Conservation (phyloP, 2,329 filamentous ascomycete genomes). For the Teratosphaeria viscida region DNA sequence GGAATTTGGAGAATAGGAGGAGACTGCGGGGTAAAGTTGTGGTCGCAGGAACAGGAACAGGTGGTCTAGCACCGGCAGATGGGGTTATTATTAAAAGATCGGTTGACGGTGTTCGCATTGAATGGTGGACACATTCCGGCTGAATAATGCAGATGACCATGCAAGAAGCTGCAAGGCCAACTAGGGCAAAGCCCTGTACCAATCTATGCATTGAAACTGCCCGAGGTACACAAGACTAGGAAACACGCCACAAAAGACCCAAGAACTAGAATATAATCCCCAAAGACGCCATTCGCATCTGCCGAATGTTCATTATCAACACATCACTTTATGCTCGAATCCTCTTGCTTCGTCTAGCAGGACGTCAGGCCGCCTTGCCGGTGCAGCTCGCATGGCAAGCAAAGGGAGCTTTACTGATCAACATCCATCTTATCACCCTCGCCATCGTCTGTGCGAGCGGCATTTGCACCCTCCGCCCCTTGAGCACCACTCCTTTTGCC, state of each 20-base stretch:
- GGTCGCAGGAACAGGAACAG: not conserved
- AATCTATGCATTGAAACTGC: not conserved
- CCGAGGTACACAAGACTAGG: not conserved
- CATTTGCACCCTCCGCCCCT: not conserved
- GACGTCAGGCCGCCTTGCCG: not conserved
- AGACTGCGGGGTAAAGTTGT: not conserved
- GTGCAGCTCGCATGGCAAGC: not conserved
- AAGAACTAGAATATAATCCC: not conserved
- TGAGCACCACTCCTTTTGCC: not conserved
- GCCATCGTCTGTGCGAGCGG: not conserved
- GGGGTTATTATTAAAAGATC: not conserved
- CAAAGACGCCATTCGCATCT: not conserved
- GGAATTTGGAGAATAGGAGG: not conserved
- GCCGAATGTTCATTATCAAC: not conserved
- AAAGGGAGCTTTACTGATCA: slow-evolving; percentile 5
- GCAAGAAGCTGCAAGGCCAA: not conserved
- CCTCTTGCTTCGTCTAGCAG: not conserved
- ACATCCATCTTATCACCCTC: slow-evolving; percentile 13
- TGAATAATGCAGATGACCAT: not conserved
- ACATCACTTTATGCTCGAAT: not conserved
- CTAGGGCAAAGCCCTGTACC: not conserved
- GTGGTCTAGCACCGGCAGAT: not conserved
- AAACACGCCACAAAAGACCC: not conserved
- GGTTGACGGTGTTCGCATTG: not conserved
- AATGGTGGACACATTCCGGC: not conserved